Evolutionary conservation across 73 alveolate species (phyloP).

Genomic region (Paramecium sonneborni): DNA sequence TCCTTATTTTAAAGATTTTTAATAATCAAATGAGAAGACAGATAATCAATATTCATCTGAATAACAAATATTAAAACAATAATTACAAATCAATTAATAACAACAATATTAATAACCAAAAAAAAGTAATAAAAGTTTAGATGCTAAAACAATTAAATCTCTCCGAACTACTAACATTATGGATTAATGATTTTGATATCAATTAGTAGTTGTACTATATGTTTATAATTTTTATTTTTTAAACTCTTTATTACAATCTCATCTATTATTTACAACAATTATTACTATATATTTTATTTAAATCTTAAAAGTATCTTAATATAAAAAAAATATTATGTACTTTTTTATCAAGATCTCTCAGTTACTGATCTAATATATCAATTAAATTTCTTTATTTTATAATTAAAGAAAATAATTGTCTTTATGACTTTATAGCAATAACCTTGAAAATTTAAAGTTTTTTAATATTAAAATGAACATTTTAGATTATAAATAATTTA

Average conservation of each 20-base stretch:
- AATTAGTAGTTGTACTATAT: not conserved
- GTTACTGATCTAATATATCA: not conserved
- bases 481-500: not conserved
- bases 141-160: not conserved
- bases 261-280: not conserved
- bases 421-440: not conserved
- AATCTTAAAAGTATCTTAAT: too few species aligned
- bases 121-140: slow-evolving; percentile 3
- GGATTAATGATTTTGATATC: not conserved
- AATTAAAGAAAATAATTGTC: not conserved
- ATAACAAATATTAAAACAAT: not conserved
- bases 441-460: not conserved
- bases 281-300: too few species aligned
- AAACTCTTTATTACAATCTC: not conserved
- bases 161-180: not conserved
- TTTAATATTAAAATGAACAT: not conserved
- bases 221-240: not conserved
- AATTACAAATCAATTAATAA: not conserved
- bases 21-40: not conserved
- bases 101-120: not conserved
- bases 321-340: not conserved
- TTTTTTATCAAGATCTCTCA: not conserved
- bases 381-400: not conserved
- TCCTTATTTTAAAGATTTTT: not conserved
- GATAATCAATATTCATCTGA: not conserved